phyloP scores from a whole-genome alignment of 176 grass and related monocot genomes.

The Avena atlantica region DNA sequence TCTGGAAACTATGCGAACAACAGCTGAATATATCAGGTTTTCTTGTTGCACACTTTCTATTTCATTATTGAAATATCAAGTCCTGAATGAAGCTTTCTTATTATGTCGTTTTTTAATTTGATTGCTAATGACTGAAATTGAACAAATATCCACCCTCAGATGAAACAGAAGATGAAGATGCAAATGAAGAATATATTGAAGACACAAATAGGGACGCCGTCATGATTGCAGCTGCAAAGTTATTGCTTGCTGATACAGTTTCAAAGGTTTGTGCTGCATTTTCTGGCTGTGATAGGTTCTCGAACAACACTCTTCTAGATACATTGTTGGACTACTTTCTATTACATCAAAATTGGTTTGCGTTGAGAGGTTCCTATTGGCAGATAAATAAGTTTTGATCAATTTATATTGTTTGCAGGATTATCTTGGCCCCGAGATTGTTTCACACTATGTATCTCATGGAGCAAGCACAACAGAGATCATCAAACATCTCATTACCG shows the following conservation, averaged over 20 bases:
- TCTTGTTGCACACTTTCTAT: neutral
- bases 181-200: slow-evolving; percentile 97
- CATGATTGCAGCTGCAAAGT: slow-evolving; percentile 93
- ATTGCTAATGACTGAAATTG: slow-evolving; percentile 34
- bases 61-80: neutral
- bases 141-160: slow-evolving; percentile 58
- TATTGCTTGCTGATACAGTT: slow-evolving; percentile 80
- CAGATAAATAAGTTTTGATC: slow-evolving; percentile 7
- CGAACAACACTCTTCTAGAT: slow-evolving; percentile 31
- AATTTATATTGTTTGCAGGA: slow-evolving; percentile 58
- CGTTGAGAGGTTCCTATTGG: neutral
- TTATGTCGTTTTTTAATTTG: slow-evolving; percentile 24
- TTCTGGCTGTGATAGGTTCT: slow-evolving; percentile 32
- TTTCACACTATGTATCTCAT: slow-evolving; percentile 91
- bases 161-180: slow-evolving; percentile 98
- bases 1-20: slow-evolving; percentile 91
- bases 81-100: slow-evolving; percentile 8
- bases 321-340: slow-evolving; percentile 13
- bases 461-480: slow-evolving; percentile 81
- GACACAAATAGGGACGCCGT: slow-evolving; percentile 90
- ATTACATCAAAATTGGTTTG: neutral
- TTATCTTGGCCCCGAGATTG: slow-evolving; percentile 89
- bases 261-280: slow-evolving; percentile 70
- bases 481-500: slow-evolving; percentile 85
- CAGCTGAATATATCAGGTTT: slow-evolving; percentile 89